These are phyloP conservation scores for Scutellaria baicalensis DNA, from an alignment of 257 asterid genomes.

Conservation along the genomic window DNA sequence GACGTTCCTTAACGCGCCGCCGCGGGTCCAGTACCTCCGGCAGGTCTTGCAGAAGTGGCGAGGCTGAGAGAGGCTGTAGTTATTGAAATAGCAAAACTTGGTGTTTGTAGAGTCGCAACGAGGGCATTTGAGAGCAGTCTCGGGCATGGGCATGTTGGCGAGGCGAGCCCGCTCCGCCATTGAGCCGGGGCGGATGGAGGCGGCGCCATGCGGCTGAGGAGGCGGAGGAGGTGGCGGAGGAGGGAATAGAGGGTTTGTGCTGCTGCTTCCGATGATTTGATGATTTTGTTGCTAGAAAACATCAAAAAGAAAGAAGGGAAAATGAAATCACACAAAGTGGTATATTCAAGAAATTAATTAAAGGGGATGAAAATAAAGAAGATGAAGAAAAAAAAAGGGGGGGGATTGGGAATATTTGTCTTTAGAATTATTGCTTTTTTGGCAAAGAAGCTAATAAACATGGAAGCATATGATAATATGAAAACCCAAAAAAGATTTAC, in stretches of 20 bases:
- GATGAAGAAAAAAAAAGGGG: conserved; percentile 3
- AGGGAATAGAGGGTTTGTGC: conserved; percentile 34
- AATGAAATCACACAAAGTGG: conserved; percentile 17
- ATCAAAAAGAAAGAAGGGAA: conserved; percentile 7
- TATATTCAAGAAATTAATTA: conserved; percentile 44
- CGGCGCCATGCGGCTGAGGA: conserved; percentile 43
- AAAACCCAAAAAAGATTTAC: conserved; percentile 21
- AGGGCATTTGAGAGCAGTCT: conserved; percentile 75
- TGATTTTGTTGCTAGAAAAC: conserved; percentile 47
- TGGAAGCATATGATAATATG: conserved; percentile 35
- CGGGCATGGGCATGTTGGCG: conserved; percentile 84
- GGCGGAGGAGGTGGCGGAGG: conserved; percentile 35
- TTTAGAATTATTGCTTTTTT: conserved; percentile 39
- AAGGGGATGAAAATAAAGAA: conserved; percentile 14
- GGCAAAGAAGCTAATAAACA: conserved; percentile 45
- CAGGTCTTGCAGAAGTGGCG: conserved; percentile 97
- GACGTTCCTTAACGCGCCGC: conserved; percentile 81
- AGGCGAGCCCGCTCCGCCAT: conserved; percentile 88
- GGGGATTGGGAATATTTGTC: conserved; percentile 49
- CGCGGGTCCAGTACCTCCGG: conserved; percentile 85
- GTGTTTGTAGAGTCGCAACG: conserved; percentile 89
- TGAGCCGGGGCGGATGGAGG: conserved; percentile 73
- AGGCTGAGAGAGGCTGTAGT: conserved; percentile 85
- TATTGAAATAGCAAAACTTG: conserved; percentile 89
- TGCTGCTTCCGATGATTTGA: conserved; percentile 42